These are phyloP conservation scores for Vicia sativa DNA, from an alignment of 306 rosid species.

Conservation along the genomic window DNA sequence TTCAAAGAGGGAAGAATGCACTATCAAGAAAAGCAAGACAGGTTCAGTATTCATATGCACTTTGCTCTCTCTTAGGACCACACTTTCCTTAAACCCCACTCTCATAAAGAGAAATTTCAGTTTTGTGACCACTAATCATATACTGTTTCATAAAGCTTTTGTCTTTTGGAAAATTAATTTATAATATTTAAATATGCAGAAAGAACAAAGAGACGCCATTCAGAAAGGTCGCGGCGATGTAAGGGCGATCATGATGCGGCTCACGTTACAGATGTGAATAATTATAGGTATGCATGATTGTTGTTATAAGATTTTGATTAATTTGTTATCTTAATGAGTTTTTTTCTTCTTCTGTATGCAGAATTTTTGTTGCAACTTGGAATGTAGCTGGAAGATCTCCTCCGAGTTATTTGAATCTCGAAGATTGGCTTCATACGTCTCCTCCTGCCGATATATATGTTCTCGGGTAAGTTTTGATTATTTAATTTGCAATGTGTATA, in stretches of 20 bases:
- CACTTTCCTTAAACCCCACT: slow-evolving; percentile 52
- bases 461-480: slow-evolving; percentile 67
- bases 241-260: slow-evolving; percentile 67
- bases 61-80: slow-evolving; percentile 64
- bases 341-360: slow-evolving; percentile 38
- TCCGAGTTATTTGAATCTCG: slow-evolving; percentile 76
- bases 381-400: slow-evolving; percentile 98
- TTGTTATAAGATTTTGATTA: slow-evolving; percentile 9
- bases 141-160: slow-evolving; percentile 39
- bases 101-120: slow-evolving; percentile 39
- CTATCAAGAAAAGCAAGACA: slow-evolving; percentile 85
- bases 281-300: slow-evolving; percentile 61
- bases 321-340: slow-evolving; percentile 24
- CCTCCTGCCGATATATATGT: slow-evolving; percentile 95
- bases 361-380: slow-evolving; percentile 94
- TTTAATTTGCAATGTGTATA: not conserved
- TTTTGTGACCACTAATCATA: slow-evolving; percentile 33
- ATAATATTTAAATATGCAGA: slow-evolving; percentile 53
- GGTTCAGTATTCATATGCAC: slow-evolving; percentile 71
- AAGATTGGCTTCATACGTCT: slow-evolving; percentile 98
- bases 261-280: slow-evolving; percentile 69
- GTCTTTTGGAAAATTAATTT: slow-evolving; percentile 29
- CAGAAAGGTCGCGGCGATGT: slow-evolving; percentile 71
- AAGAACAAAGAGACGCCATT: slow-evolving; percentile 64
- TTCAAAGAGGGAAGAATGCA: slow-evolving; percentile 82